Base-by-base conservation (phyloP, 169 alveolate genomes). In the Neospora caninum region DNA sequence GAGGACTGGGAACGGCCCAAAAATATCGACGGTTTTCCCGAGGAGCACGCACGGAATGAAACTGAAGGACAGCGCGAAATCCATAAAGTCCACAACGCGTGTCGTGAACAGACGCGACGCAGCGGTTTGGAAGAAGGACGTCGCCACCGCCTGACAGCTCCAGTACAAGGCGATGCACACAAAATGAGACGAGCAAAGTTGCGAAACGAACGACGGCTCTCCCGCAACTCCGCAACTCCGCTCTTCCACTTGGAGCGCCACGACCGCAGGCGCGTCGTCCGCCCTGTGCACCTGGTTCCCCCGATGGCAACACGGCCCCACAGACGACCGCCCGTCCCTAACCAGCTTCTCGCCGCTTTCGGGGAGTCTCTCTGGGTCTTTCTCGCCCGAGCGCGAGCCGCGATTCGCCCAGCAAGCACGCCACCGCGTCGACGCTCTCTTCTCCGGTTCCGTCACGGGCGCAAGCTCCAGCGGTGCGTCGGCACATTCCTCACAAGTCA, bases 11-110 rank as follows among this genome's bases (percentile, higher is more conserved):
- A 67, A 42, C 7, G 80, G 82, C 25, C 95, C 95, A 0, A 93
- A 73, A 0, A 78, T 10, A 67, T 93, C 95, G 39, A 88, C 69
- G 1, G 88, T 82, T n/a, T 91, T 89, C 25, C 95, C 95, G 45
- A 83, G 78, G 16, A 93, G 36, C 20, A 93, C 54, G 43, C 93
- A 83, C n/a, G 95, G 93, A 36, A 91, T 42, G 58, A 91, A 91
- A n/a, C 88, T 83, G 41, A 91, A 83, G 7, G 94, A 91, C 25
- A 91, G 43, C 34, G 34, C 83, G 2, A 45, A 9, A n/a, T 91
- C 94, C 88, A 91, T 73, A 36, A 42, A 41, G 42, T 70, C 89
- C 25, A 54, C 91, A 1, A 78, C 89, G 41, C 58, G 22, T 20
- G 73, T 45, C 58, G 64, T 1, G 49, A 91, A 45, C 58, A 91